phyloP scores from a whole-genome alignment of 805 yeast genomes.

The Teunomyces atbi region DNA sequence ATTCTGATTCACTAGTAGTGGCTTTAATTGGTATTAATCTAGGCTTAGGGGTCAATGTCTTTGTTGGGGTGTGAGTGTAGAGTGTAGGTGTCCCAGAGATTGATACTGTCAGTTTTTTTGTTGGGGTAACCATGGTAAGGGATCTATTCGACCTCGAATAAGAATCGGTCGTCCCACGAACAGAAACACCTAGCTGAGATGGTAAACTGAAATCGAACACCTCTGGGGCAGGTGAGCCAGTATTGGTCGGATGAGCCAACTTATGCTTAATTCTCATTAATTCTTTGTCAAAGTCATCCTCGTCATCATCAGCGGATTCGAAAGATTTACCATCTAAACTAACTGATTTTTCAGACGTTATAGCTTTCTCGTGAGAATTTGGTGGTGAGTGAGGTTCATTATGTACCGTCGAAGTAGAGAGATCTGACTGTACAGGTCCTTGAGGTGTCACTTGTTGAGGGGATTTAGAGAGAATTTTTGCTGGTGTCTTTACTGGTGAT shows the following conservation, averaged over 20 bases:
- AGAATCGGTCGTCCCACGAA: slow-evolving; percentile 13
- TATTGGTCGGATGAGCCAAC: slow-evolving; percentile 5
- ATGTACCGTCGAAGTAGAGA: background rate
- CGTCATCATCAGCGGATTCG: slow-evolving; percentile 21
- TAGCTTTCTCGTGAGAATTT: background rate
- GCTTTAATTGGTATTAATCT: slow-evolving; percentile 12
- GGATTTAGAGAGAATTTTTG: slow-evolving; percentile 1
- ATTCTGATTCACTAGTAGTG: slow-evolving; percentile 12
- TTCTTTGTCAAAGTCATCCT: slow-evolving; percentile 21
- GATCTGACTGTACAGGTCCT: background rate
- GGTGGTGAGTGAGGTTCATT: background rate
- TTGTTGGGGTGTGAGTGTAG: background rate
- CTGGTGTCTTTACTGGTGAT: slow-evolving; percentile 4
- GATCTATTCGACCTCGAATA: slow-evolving; percentile 1
- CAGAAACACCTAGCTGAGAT: slow-evolving; percentile 28
- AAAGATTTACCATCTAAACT: background rate
- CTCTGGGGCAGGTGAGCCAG: background rate
- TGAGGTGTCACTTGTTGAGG: background rate
- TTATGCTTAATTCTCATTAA: slow-evolving; percentile 16
- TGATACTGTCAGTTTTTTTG: slow-evolving; percentile 9
- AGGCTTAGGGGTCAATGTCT: slow-evolving; percentile 12
- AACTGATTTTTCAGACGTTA: background rate
- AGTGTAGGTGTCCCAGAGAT: slow-evolving; percentile 7
- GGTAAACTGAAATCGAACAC: slow-evolving; percentile 26
- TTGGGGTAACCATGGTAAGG: slow-evolving; percentile 9